Base-by-base conservation (phyloP, 352 stramenopile species). In the Saprolegnia parasitica region DNA sequence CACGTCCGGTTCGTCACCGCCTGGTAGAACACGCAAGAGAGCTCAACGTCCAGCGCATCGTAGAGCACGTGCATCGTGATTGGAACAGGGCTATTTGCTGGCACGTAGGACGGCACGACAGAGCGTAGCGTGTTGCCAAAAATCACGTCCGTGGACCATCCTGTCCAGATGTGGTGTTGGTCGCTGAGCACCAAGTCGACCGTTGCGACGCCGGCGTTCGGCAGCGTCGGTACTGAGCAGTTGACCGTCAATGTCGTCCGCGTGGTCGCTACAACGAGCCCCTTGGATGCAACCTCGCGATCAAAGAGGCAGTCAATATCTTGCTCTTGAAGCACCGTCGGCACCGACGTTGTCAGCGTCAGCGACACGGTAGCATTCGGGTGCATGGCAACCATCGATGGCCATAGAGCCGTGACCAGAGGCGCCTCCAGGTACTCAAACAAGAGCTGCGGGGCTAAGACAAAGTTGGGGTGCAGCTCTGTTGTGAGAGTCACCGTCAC, bases 341-440 rank as follows among this genome's bases (percentile, higher is more conserved):
- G 29, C 29, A 35, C 29, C 5, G 29, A 29, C 24, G 47, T 6
- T 5, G 47, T 60, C 11, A 60, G 11, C 13, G 20, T 47, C 29
- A 70, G 35, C 18, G 45, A 21, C 15, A 70, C n/a, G 16, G 62
- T 9, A 15, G 4, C 23, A 54, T 37, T 58, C 4, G 18, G 20
- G 13, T 35, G 18, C 18, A 35, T 32, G 52, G 40, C 21, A 39
- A 68, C n/a, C 11, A 23, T n/a, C 23, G 20, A 21, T 11, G 63
- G 63, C 29, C 15, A 39, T 5, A 70, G 13, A 1, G 37, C 18
- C 15, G 32, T 60, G 16, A 70, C 63, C n/a, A 70, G 5, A 23
- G 63, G 63, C 9, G 21, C 11, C 10, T 62, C 26, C 5, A 70
- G 45, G 46, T 78, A 78, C 18, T 57, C 26, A 73, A 77, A 77